A percentile compares a stretch with the other conserved stretches of the same genome.
Evolutionary conservation across 2,329 filamentous ascomycete genomes (phyloP).

Genomic region (Hymenotorrendiella dingleyae): DNA sequence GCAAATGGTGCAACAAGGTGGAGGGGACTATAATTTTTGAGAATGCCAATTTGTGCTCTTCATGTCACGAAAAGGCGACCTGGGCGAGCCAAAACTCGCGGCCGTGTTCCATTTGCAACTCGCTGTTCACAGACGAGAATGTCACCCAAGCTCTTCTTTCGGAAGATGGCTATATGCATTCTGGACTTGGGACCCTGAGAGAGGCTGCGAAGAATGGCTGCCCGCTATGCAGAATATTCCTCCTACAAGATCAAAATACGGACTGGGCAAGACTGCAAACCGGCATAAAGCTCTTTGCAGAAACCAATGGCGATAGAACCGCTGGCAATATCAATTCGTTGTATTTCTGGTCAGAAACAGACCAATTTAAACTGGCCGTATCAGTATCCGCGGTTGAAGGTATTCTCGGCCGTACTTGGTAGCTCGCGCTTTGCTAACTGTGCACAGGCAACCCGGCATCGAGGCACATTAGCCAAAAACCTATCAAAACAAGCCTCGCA

Average conservation of each 20-base stretch:
- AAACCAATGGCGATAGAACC: neutral
- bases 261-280: neutral
- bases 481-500: neutral
- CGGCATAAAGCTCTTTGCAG: slow-evolving; percentile 1
- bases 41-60: neutral
- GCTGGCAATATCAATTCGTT: slow-evolving; percentile 4
- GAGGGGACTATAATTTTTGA: slow-evolving; percentile 2
- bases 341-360: slow-evolving; percentile 5
- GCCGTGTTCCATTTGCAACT: neutral
- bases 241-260: slow-evolving; percentile 8
- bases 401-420: neutral
- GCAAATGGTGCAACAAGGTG: slow-evolving; percentile 8
- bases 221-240: slow-evolving; percentile 8
- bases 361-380: slow-evolving; percentile 4
- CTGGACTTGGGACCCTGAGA: neutral
- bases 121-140: neutral
- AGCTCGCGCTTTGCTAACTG: neutral
- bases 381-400: slow-evolving; percentile 3
- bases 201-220: slow-evolving; percentile 1
- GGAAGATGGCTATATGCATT: slow-evolving; percentile 1
- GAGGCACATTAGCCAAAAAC: slow-evolving; percentile 7
- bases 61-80: neutral
- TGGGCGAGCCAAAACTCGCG: neutral
- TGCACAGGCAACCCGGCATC: slow-evolving; percentile 5
- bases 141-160: neutral